These are phyloP conservation scores for Spiraea crenata DNA, from an alignment of 331 rosid genomes.

Conservation along the genomic window DNA sequence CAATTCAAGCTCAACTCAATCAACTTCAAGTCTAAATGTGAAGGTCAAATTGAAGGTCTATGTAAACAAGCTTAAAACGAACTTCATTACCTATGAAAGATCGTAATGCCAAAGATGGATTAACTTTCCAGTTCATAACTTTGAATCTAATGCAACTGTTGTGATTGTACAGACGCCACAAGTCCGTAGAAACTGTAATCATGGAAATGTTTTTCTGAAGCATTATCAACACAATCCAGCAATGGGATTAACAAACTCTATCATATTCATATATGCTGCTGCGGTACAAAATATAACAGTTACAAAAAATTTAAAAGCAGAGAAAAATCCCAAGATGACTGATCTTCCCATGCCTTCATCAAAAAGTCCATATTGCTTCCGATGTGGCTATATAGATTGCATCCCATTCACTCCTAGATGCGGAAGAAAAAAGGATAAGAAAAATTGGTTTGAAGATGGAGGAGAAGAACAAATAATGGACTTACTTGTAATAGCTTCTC, in stretches of 20 bases:
- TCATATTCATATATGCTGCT: background rate
- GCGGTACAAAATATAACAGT: background rate
- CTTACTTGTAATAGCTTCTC: background rate
- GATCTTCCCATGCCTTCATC: slow-evolving; percentile 8
- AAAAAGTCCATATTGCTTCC: slow-evolving; percentile 2
- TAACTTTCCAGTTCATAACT: background rate
- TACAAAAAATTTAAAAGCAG: background rate
- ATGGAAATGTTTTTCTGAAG: background rate
- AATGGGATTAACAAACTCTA: background rate
- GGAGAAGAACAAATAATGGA: background rate
- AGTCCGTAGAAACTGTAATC: background rate
- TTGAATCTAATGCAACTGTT: background rate
- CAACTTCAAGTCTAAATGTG: background rate
- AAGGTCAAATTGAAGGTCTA: background rate
- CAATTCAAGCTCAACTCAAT: background rate
- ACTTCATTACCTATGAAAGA: background rate
- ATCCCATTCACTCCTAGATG: background rate
- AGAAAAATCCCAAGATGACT: background rate
- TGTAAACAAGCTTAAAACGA: background rate
- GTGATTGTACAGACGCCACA: no score
- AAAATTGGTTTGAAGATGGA: background rate
- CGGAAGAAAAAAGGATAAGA: background rate
- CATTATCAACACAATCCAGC: background rate
- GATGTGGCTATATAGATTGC: background rate
- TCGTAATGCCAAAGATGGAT: background rate